Evolutionary conservation across 129 eudicot species (phyloP).

Genomic region (Glebionis coronaria): DNA sequence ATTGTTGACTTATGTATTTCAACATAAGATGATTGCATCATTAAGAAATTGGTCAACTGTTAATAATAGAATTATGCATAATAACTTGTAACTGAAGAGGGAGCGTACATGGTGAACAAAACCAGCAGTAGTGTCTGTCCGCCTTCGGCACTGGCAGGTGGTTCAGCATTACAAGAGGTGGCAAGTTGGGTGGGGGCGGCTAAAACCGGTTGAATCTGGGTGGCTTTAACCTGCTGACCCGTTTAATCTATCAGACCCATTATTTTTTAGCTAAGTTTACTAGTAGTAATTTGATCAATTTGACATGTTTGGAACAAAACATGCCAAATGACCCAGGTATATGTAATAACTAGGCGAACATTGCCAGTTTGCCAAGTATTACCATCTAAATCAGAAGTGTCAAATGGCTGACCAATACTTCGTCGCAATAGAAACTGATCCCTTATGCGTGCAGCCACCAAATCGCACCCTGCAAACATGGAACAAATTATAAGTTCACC

Average conservation of each 20-base stretch:
- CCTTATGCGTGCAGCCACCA: background rate
- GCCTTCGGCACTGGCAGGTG: too few species aligned
- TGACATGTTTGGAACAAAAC: background rate
- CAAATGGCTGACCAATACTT: background rate
- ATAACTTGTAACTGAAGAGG: too few species aligned
- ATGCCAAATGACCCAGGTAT: too few species aligned
- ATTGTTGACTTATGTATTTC: conserved; percentile 17
- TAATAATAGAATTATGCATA: too few species aligned
- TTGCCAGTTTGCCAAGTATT: background rate
- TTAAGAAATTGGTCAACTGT: background rate
- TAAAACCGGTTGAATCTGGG: background rate
- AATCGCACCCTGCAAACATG: background rate
- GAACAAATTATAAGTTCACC: background rate
- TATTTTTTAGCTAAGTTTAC: background rate
- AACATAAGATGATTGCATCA: background rate
- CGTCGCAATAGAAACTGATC: background rate
- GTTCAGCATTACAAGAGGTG: too few species aligned
- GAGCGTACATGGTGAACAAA: too few species aligned
- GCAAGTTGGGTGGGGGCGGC: too few species aligned
- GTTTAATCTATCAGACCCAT: background rate
- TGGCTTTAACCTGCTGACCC: background rate
- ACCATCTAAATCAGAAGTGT: background rate
- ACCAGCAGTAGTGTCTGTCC: too few species aligned
- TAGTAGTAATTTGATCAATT: too few species aligned
- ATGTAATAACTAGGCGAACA: too few species aligned